Evolutionary conservation across 164 flowering plant species (phyloP), one percentile per base, ranked within the genome.

Genomic region (Aristolochia contorta): DNA sequence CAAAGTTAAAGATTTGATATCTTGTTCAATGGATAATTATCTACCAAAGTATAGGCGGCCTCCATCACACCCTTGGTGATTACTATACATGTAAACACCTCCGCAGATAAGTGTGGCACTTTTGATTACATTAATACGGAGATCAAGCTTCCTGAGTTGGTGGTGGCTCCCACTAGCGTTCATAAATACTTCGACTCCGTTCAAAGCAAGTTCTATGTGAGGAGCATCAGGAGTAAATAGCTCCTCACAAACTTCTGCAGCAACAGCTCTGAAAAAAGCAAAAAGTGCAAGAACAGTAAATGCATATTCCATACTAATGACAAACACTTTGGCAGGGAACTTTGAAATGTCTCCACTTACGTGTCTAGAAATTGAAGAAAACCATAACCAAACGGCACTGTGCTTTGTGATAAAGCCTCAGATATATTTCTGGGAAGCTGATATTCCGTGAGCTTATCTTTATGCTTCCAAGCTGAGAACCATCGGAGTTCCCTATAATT

Each of bases 101-200:
- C 98, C 97, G 65, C 86, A 85, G 67, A 80, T 72, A 68, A 76
- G 76, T 43, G 98, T 93, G 61, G 96, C 96, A 65, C 87, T 84
- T 67, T 79, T 80, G 69, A 93, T 82, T 60, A 89, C 75, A 64
- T 78, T 84, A 51, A 89, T 72, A 56, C 98, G 98, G 63, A 86
- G 54, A 71, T 89, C 95, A 68, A 89, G 91, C 80, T 93, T 89
- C 63, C 98, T 78, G 51, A 93, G 77, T 65, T 89, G 98, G 70
- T 89, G 98, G 69, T 89, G 96, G 70, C 98, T 93, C 70, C 98
- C 97, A 76, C 97, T 93, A 47, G 97, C 96, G 79, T 93, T 93
- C 86, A 93, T 67, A 59, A 93, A 88, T 30, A 93, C 89, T 79
- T 93, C 96, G 67, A 93, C 97, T 45, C 97, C 96, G 71, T 84